phyloP scores from a whole-genome alignment of 2,329 filamentous ascomycete species.

The Hymenoscyphus infarciens region DNA sequence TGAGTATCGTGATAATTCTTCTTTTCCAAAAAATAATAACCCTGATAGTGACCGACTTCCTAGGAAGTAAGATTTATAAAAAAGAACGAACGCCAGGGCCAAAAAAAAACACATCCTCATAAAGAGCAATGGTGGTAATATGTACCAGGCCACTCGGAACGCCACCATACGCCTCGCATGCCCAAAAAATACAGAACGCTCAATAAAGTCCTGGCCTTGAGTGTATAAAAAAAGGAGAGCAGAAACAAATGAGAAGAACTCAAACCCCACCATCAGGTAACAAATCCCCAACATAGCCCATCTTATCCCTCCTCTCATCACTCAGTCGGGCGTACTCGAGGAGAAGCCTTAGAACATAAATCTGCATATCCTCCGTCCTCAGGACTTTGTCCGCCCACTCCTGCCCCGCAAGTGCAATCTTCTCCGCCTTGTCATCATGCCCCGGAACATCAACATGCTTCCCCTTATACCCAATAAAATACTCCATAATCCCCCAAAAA shows the following conservation, averaged over 20 bases:
- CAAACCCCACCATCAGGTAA: not conserved
- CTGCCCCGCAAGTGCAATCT: constrained; percentile 62
- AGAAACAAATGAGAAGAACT: not conserved
- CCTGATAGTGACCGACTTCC: too few species aligned
- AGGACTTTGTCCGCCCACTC: constrained; percentile 71
- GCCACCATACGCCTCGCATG: too few species aligned
- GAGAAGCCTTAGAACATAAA: constrained; percentile 61
- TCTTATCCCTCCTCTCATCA: constrained; percentile 35
- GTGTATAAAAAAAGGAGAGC: not conserved
- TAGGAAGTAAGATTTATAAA: too few species aligned
- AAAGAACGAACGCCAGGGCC: too few species aligned
- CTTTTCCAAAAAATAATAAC: too few species aligned
- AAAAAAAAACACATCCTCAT: too few species aligned
- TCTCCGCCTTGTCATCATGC: constrained; percentile 54
- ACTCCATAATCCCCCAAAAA: constrained; percentile 70
- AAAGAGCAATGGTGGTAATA: too few species aligned
- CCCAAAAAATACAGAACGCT: not conserved
- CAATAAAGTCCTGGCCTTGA: not conserved
- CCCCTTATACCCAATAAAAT: constrained; percentile 64
- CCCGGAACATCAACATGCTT: constrained; percentile 28
- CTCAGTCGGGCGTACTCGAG: constrained; percentile 53
- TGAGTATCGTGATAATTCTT: too few species aligned
- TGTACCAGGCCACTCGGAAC: too few species aligned
- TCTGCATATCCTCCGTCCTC: constrained; percentile 64
- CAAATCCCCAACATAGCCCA: constrained; percentile 35